Conservation (phyloP, 148 eudicot species). For the Fallopia convolvulus region DNA sequence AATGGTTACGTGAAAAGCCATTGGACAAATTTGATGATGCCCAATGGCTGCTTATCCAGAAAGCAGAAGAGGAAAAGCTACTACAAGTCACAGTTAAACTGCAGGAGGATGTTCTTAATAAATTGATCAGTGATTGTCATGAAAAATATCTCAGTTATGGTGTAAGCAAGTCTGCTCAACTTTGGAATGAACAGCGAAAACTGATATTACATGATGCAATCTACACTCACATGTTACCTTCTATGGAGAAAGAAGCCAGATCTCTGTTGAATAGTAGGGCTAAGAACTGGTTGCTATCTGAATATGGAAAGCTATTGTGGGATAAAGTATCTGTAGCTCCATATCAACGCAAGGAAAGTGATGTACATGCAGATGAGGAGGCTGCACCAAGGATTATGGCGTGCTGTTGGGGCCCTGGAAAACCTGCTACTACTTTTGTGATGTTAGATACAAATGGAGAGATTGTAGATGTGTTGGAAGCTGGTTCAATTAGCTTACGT, state of each 20-base stretch:
- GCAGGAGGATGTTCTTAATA: slow-evolving; percentile 49
- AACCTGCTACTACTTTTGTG: slow-evolving; percentile 84
- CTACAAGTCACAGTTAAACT: slow-evolving; percentile 76
- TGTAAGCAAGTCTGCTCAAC: slow-evolving; percentile 87
- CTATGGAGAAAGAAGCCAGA: slow-evolving; percentile 97
- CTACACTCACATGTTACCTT: slow-evolving; percentile 48
- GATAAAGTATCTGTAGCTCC: slow-evolving; percentile 89
- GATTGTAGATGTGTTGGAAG: slow-evolving; percentile 73
- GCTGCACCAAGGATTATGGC: slow-evolving; percentile 97
- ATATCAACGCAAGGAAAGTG: slow-evolving; percentile 71
- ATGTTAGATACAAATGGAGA: slow-evolving; percentile 97
- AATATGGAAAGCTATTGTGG: slow-evolving; percentile 74
- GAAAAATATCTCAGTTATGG: slow-evolving; percentile 85
- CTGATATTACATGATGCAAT: slow-evolving; percentile 77
- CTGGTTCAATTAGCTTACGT: slow-evolving; percentile 64
- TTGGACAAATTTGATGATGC: slow-evolving; percentile 78
- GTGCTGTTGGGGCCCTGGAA: slow-evolving; percentile 97
- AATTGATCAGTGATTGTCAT: slow-evolving; percentile 62
- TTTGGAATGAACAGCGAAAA: slow-evolving; percentile 97
- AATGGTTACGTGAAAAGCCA: slow-evolving; percentile 89
- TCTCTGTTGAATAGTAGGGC: slow-evolving; percentile 68
- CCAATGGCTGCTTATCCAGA: slow-evolving; percentile 96
- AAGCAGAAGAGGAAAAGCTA: slow-evolving; percentile 98
- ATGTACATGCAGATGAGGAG: slow-evolving; percentile 64
- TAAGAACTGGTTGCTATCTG: slow-evolving; percentile 64